These are phyloP conservation scores for Anisogramma anomala DNA, from an alignment of 2,329 filamentous ascomycete species.

Conservation along the genomic window DNA sequence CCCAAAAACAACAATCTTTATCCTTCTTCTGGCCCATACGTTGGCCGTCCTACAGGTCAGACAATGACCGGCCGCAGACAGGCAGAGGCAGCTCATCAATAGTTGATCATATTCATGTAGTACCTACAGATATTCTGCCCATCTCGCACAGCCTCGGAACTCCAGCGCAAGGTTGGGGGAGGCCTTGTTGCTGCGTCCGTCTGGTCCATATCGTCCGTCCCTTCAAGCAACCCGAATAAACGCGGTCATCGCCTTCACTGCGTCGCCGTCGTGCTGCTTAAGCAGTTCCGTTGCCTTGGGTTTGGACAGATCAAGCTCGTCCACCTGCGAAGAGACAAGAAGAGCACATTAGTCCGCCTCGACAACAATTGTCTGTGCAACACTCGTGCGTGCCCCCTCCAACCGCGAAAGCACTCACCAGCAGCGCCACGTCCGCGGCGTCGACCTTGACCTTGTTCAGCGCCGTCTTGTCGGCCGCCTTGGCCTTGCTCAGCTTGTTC, in stretches of 20 bases:
- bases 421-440: conserved; percentile 53
- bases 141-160: not conserved
- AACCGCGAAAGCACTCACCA: conserved; percentile 39
- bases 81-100: not conserved
- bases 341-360: not conserved
- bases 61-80: no score
- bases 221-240: conserved; percentile 27
- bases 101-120: not conserved
- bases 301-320: conserved; percentile 62
- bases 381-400: no score
- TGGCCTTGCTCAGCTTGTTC: conserved; percentile 41
- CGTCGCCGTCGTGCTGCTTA: conserved; percentile 58
- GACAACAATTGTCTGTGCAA: not conserved
- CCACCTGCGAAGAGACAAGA: conserved; percentile 35
- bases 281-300: conserved; percentile 63
- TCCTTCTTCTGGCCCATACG: no score
- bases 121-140: not conserved
- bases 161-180: not conserved
- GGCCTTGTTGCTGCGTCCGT: no score
- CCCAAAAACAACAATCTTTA: no score
- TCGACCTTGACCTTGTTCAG: conserved; percentile 62
- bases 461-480: conserved; percentile 31
- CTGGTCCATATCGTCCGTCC: no score
- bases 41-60: no score
- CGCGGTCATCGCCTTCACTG: conserved; percentile 53